Conservation (phyloP, 441 rosid genomes). For the Jatropha podagrica region DNA sequence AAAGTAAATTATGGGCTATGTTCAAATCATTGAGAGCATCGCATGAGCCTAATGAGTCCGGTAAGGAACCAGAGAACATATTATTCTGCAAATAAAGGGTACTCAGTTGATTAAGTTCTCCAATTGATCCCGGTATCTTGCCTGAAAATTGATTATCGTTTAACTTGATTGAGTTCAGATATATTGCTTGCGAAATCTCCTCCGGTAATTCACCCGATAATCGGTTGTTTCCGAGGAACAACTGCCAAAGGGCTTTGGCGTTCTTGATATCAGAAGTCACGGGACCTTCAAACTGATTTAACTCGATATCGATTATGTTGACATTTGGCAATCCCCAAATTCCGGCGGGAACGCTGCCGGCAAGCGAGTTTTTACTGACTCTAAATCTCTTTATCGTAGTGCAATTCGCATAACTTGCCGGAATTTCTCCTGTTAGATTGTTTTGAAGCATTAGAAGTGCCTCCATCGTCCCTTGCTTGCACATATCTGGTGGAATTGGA, state of each 20-base stretch:
- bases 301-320: constrained; percentile 59
- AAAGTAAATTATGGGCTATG: constrained; percentile 64
- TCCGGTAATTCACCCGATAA: constrained; percentile 70
- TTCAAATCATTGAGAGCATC: constrained; percentile 54
- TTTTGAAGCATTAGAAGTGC: constrained; percentile 71
- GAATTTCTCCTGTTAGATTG: constrained; percentile 74
- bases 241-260: constrained; percentile 50
- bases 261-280: constrained; percentile 57
- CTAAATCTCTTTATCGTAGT: constrained; percentile 59
- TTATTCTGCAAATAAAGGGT: constrained; percentile 67
- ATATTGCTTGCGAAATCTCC: constrained; percentile 52
- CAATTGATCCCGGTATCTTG: constrained; percentile 53
- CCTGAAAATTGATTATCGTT: constrained; percentile 65
- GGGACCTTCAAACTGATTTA: constrained; percentile 62
- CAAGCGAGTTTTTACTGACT: constrained; percentile 62
- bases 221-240: constrained; percentile 48
- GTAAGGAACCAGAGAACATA: constrained; percentile 59
- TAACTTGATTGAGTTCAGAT: constrained; percentile 47
- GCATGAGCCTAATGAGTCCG: constrained; percentile 69
- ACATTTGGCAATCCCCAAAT: constrained; percentile 82
- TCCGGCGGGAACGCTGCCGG: constrained; percentile 68
- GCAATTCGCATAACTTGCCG: constrained; percentile 65
- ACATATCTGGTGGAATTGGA: constrained; percentile 85
- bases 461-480: constrained; percentile 71
- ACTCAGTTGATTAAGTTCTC: constrained; percentile 49